A percentile compares a stretch with the other conserved stretches of the same genome.
These are phyloP conservation scores for Termitomyces titanicus DNA, from an alignment of 768 basidiomycete genomes.

Conservation along the genomic window DNA sequence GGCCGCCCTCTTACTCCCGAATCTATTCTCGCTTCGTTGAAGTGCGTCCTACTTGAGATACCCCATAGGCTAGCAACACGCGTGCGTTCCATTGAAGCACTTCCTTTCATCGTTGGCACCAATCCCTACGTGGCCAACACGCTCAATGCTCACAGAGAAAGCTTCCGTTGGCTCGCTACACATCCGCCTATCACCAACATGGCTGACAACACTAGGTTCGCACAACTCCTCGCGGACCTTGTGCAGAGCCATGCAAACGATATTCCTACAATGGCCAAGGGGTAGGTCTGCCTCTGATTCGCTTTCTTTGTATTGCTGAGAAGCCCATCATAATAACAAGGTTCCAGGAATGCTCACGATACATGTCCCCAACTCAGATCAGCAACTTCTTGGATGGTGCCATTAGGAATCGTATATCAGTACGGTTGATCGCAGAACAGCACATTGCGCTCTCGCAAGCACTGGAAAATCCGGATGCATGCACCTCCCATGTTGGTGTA, in stretches of 20 bases:
- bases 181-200: constrained; percentile 63
- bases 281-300: constrained; percentile 36
- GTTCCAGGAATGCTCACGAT: constrained; percentile 82
- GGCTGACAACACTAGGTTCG: constrained; percentile 67
- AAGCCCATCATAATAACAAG: constrained; percentile 34
- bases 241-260: constrained; percentile 82
- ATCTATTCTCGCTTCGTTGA: constrained; percentile 71
- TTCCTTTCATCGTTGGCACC: constrained; percentile 87
- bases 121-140: constrained; percentile 82
- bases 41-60: constrained; percentile 71
- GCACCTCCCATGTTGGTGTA: constrained; percentile 57
- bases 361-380: constrained; percentile 80
- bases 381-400: constrained; percentile 78
- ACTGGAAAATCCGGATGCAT: constrained; percentile 37
- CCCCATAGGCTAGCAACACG: constrained; percentile 74
- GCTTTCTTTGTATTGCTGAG: background rate
- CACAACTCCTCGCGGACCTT: constrained; percentile 61
- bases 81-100: constrained; percentile 65
- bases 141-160: constrained; percentile 62
- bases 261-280: constrained; percentile 88
- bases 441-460: constrained; percentile 82
- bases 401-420: constrained; percentile 83
- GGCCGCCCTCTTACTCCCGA: constrained; percentile 69
- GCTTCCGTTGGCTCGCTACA: constrained; percentile 66
- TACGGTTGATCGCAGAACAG: constrained; percentile 87